phyloP scores from a whole-genome alignment of 306 rosid species.

The Mimosa pudica region DNA sequence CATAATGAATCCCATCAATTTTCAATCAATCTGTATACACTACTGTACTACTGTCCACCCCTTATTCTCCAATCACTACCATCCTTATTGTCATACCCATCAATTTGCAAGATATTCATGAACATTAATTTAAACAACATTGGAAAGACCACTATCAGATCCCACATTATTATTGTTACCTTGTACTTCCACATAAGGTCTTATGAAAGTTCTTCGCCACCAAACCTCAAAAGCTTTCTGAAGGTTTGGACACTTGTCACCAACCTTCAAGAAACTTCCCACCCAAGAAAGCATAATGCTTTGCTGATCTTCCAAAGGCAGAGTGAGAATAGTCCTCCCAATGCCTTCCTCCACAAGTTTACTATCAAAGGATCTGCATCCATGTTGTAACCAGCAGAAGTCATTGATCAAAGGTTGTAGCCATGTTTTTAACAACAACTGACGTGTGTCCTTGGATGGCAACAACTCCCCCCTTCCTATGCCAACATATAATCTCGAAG shows the following conservation, averaged over 20 bases:
- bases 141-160: constrained; percentile 53
- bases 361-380: constrained; percentile 84
- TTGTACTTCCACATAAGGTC: constrained; percentile 66
- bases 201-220: constrained; percentile 94
- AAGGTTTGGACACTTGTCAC: constrained; percentile 96
- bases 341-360: constrained; percentile 96
- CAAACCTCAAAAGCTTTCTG: constrained; percentile 96
- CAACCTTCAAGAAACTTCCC: constrained; percentile 80
- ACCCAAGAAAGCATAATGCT: constrained; percentile 92
- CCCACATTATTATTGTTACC: constrained; percentile 51
- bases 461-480: constrained; percentile 89
- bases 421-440: constrained; percentile 76
- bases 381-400: constrained; percentile 90
- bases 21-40: constrained; percentile 2
- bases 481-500: constrained; percentile 74
- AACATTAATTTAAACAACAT: constrained; percentile 42
- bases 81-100: background rate
- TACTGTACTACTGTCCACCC: background rate
- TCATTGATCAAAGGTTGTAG: constrained; percentile 90
- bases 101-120: background rate
- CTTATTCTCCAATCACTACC: background rate
- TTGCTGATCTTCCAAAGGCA: constrained; percentile 92
- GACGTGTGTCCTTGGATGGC: constrained; percentile 77
- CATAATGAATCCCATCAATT: constrained; percentile 29
- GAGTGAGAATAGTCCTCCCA: constrained; percentile 93